These are phyloP conservation scores for Anethum foeniculum DNA, from an alignment of 140 eudicot species.

Conservation along the genomic window DNA sequence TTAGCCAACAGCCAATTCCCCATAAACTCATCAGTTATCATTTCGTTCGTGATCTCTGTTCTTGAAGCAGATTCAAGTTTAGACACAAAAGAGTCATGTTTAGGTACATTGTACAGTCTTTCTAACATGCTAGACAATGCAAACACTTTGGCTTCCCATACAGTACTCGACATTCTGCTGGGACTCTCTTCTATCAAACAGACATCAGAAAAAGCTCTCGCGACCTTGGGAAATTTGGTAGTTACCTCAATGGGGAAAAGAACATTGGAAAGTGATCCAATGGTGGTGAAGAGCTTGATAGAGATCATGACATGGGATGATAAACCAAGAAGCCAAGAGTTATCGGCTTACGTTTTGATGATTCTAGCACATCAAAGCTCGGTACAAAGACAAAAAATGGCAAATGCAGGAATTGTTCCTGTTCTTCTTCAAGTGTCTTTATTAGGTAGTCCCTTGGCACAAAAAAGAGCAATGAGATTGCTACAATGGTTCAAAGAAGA, in stretches of 20 bases:
- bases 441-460: slow-evolving; percentile 68
- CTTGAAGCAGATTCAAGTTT: slow-evolving; percentile 47
- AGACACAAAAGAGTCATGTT: slow-evolving; percentile 47
- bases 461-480: slow-evolving; percentile 63
- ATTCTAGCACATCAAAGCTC: slow-evolving; percentile 81
- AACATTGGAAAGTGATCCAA: slow-evolving; percentile 50
- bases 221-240: slow-evolving; percentile 70
- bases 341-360: slow-evolving; percentile 75
- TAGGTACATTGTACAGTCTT: slow-evolving; percentile 51
- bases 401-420: slow-evolving; percentile 71
- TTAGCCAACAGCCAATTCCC: slow-evolving; percentile 56
- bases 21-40: slow-evolving; percentile 37
- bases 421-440: slow-evolving; percentile 75
- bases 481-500: slow-evolving; percentile 94
- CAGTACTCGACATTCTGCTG: slow-evolving; percentile 37
- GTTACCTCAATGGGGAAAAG: slow-evolving; percentile 71
- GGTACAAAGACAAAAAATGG: slow-evolving; percentile 67
- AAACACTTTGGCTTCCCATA: slow-evolving; percentile 35
- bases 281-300: slow-evolving; percentile 58
- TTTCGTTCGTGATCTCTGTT: slow-evolving; percentile 41
- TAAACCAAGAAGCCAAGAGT: slow-evolving; percentile 59
- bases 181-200: slow-evolving; percentile 40
- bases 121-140: slow-evolving; percentile 63
- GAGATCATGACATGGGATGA: slow-evolving; percentile 81
- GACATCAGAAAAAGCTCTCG: slow-evolving; percentile 67